A percentile compares a stretch with the other conserved stretches of the same genome.
These are phyloP conservation scores for Lepiota venenata DNA, from an alignment of 768 basidiomycete genomes.

Conservation along the genomic window DNA sequence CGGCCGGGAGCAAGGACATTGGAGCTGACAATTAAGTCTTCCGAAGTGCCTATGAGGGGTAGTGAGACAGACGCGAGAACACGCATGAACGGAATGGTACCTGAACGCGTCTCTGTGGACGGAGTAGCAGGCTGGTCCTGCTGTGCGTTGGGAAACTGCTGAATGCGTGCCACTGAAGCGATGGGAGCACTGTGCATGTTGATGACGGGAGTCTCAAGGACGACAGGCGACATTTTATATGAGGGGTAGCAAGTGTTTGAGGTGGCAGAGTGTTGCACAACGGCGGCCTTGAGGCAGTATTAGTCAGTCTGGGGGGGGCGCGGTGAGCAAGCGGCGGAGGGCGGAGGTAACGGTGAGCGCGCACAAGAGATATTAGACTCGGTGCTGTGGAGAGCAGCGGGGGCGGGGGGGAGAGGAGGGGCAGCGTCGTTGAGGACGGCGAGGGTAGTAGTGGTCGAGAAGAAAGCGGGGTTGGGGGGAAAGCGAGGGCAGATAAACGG, in stretches of 20 bases:
- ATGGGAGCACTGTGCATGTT: constrained; percentile 45
- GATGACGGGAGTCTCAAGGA: constrained; percentile 51
- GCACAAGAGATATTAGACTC: not conserved
- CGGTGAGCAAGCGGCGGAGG: not conserved
- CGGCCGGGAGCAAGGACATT: constrained; percentile 32
- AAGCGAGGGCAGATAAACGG: constrained; percentile 8
- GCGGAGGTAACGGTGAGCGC: constrained; percentile 3
- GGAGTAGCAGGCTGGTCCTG: constrained; percentile 20
- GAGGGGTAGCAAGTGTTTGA: constrained; percentile 1
- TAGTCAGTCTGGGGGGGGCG: constrained; percentile 11
- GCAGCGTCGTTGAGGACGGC: constrained; percentile 12
- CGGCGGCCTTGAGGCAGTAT: constrained; percentile 16
- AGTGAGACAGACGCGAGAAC: constrained; percentile 7
- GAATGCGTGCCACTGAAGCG: constrained; percentile 43
- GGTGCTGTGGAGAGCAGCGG: constrained; percentile 7
- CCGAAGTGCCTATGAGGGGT: constrained; percentile 17
- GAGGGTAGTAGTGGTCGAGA: constrained; percentile 14
- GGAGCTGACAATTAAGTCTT: constrained; percentile 23
- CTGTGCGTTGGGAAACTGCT: constrained; percentile 31
- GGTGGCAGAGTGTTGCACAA: constrained; percentile 12
- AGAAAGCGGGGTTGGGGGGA: constrained; percentile 12
- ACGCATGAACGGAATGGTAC: constrained; percentile 15
- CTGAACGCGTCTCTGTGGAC: constrained; percentile 22
- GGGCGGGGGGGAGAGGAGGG: not conserved
- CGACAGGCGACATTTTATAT: constrained; percentile 50